Conservation (phyloP, 2,329 filamentous ascomycete genomes). For the Epicoccum nigrum region DNA sequence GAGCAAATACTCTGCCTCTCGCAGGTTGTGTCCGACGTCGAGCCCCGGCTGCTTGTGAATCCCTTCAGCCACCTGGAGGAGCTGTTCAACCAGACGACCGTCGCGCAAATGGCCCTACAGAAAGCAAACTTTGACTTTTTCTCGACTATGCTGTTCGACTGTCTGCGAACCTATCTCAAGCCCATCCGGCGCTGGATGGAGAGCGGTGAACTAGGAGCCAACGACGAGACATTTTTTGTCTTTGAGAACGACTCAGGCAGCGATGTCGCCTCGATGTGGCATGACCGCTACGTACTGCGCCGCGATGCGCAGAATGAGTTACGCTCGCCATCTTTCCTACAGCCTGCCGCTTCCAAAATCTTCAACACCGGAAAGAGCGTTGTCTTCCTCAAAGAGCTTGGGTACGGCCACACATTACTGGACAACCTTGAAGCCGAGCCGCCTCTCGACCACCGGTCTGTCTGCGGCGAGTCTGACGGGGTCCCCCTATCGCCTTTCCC, state of each 20-base stretch:
- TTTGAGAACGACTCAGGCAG: constrained; percentile 62
- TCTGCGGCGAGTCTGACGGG: constrained; percentile 56
- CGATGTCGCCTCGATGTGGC: constrained; percentile 74
- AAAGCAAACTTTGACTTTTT: constrained; percentile 66
- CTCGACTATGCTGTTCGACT: constrained; percentile 75
- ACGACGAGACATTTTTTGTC: constrained; percentile 78
- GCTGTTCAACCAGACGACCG: constrained; percentile 72
- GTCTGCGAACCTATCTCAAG: constrained; percentile 80
- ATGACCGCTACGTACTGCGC: constrained; percentile 72
- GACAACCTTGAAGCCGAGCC: constrained; percentile 27
- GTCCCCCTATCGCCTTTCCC: constrained; percentile 69
- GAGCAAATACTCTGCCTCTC: constrained; percentile 66
- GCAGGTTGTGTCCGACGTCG: constrained; percentile 64
- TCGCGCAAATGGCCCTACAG: constrained; percentile 73
- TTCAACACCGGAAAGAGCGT: constrained; percentile 90
- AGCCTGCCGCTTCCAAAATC: constrained; percentile 71
- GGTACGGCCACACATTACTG: constrained; percentile 53
- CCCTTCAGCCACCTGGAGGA: constrained; percentile 80
- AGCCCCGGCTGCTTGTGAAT: constrained; percentile 46
- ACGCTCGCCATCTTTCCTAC: constrained; percentile 76
- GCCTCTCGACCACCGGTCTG: constrained; percentile 61
- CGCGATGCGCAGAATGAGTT: constrained; percentile 64
- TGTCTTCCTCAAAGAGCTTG: constrained; percentile 77
- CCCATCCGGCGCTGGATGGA: constrained; percentile 87
- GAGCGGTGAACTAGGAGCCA: constrained; percentile 69